Percentiles rank a stretch among this genome's conserved stretches.
Conservation (phyloP, 2,329 filamentous ascomycete species). For the Westerdykella ornata region DNA sequence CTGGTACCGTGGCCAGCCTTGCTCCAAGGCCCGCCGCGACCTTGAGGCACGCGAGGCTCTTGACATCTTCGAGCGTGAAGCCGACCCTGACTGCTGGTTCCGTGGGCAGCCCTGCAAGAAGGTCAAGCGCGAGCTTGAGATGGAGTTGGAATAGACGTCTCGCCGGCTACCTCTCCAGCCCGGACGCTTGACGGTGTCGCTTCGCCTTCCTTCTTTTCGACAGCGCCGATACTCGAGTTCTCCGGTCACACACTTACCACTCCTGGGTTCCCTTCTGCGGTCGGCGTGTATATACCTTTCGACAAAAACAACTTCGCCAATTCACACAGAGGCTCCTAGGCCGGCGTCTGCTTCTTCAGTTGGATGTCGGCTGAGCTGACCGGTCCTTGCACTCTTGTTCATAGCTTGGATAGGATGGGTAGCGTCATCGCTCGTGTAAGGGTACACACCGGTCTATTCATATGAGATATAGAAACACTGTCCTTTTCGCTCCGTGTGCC, state of each 20-base stretch:
- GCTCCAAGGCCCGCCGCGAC: constrained; percentile 10
- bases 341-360: too few relatives aligned
- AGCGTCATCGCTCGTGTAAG: too few relatives aligned
- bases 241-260: constrained; percentile 22
- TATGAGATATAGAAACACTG: too few relatives aligned
- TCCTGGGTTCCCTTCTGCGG: constrained; percentile 2
- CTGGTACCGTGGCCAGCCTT: constrained; percentile 14
- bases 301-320: too few relatives aligned
- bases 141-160: constrained; percentile 8
- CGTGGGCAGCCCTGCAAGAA: constrained; percentile 16
- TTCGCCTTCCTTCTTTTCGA: constrained; percentile 19
- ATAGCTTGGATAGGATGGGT: too few relatives aligned
- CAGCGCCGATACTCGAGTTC: constrained; percentile 24
- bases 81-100: constrained; percentile 11
- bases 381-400: too few relatives aligned
- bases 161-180: constrained; percentile 1
- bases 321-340: too few relatives aligned
- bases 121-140: constrained; percentile 27
- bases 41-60: constrained; percentile 5
- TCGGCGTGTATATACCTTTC: too few relatives aligned
- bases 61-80: constrained; percentile 22
- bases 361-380: too few relatives aligned
- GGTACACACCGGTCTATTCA: too few relatives aligned
- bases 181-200: constrained; percentile 11
- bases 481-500: too few relatives aligned